Conservation (phyloP, 768 basidiomycete genomes). For the Cystobasidium ongulense region DNA sequence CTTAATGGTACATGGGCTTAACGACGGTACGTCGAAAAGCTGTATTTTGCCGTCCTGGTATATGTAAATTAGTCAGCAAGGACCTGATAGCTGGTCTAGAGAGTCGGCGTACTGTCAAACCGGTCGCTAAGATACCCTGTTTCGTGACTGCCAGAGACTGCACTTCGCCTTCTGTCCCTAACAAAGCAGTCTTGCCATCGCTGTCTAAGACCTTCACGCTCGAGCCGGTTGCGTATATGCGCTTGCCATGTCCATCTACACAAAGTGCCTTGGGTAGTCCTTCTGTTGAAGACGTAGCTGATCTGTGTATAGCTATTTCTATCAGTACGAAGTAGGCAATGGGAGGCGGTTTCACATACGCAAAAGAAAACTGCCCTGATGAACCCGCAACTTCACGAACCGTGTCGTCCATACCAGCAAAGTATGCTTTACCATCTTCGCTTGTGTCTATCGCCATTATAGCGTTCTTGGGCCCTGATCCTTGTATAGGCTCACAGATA, state of each 20-base stretch:
- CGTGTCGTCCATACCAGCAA: constrained; percentile 71
- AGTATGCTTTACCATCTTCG: constrained; percentile 54
- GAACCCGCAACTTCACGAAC: constrained; percentile 55
- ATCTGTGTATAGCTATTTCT: neutral
- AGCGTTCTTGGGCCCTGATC: constrained; percentile 63
- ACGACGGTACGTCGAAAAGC: constrained; percentile 56
- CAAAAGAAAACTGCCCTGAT: neutral
- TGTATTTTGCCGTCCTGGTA: constrained; percentile 65
- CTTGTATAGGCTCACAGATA: constrained; percentile 49
- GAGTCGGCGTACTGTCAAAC: constrained; percentile 57
- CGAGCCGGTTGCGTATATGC: constrained; percentile 3
- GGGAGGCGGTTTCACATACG: neutral
- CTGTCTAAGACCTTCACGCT: constrained; percentile 59
- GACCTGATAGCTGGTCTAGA: constrained; percentile 2
- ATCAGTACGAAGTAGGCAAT: neutral
- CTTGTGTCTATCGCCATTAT: constrained; percentile 57
- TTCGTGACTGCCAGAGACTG: constrained; percentile 43
- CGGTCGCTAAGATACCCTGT: constrained; percentile 56
- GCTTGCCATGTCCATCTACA: constrained; percentile 18
- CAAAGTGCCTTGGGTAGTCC: neutral
- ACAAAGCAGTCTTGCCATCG: constrained; percentile 60
- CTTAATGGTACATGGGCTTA: constrained; percentile 49
- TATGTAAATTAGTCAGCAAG: constrained; percentile 32
- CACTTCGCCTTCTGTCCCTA: constrained; percentile 53
- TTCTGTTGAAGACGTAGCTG: constrained; percentile 1